Evolutionary conservation across 1,284 basidiomycete species (phyloP).

Genomic region (Puccinia brachypodii): DNA sequence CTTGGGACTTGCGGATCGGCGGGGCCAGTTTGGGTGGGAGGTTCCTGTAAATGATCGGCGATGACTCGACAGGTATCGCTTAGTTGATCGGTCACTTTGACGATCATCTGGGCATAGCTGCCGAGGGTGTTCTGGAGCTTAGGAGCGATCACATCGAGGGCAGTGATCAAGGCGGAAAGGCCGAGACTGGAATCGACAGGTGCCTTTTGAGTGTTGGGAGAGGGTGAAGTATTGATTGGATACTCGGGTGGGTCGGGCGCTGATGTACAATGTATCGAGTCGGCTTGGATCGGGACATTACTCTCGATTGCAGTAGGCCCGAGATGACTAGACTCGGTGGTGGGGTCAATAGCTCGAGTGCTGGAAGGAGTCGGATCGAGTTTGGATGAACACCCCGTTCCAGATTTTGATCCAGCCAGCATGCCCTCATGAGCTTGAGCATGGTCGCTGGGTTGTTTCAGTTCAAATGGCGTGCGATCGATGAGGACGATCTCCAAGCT

Average conservation of each 20-base stretch:
- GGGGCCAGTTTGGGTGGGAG: neutral
- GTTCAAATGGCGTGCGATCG: neutral
- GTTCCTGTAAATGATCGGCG: constrained; percentile 1
- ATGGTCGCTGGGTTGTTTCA: neutral
- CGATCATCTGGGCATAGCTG: constrained; percentile 7
- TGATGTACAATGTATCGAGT: neutral
- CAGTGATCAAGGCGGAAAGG: constrained; percentile 12
- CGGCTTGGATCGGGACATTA: neutral
- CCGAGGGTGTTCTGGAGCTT: constrained; percentile 10
- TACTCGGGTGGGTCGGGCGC: constrained; percentile 15
- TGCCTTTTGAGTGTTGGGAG: neutral
- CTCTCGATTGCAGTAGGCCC: neutral
- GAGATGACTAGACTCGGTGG: neutral
- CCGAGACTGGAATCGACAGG: neutral
- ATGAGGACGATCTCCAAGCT: neutral
- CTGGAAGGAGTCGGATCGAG: neutral
- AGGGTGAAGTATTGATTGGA: neutral
- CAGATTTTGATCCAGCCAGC: neutral
- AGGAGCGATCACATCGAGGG: neutral
- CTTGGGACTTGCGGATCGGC: neutral
- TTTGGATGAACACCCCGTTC: neutral
- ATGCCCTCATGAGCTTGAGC: neutral
- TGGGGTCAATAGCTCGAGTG: neutral
- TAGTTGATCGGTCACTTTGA: neutral
- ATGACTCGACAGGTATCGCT: constrained; percentile 17